A percentile compares a stretch with the other conserved stretches of the same genome.
Evolutionary conservation across 2,329 filamentous ascomycete species (phyloP).

Genomic region (Sclerotiophoma versabilis): DNA sequence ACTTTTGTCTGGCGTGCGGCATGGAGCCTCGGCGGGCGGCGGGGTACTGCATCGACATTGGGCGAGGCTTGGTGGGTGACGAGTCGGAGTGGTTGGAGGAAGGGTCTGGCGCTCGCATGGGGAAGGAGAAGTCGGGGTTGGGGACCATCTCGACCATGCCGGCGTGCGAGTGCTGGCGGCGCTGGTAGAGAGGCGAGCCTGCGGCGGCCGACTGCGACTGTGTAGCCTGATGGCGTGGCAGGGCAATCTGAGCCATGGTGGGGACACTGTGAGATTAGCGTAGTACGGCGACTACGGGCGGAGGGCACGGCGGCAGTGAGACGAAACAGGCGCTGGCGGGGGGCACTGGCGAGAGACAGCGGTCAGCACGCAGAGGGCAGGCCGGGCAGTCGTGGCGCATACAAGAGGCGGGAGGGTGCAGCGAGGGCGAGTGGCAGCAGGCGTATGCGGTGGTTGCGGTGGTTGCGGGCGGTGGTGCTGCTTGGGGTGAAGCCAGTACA

Average conservation of each 20-base stretch:
- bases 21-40: conserved; percentile 43
- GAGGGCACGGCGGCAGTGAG: conserved; percentile 42
- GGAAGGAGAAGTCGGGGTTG: conserved; percentile 59
- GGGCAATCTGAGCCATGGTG: conserved; percentile 48
- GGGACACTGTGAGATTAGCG: conserved; percentile 30
- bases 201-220: conserved; percentile 45
- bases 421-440: conserved; percentile 7
- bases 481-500: conserved; percentile 47
- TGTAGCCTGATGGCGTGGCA: conserved; percentile 51
- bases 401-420: conserved; percentile 7
- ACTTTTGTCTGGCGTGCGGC: conserved; percentile 49
- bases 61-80: conserved; percentile 44
- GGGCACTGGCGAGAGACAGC: conserved; percentile 34
- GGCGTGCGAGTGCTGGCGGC: conserved; percentile 40
- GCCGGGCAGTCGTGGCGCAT: not conserved
- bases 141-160: conserved; percentile 54
- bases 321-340: conserved; percentile 50
- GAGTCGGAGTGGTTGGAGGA: conserved; percentile 39
- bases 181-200: conserved; percentile 49
- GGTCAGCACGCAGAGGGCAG: conserved; percentile 43
- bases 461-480: conserved; percentile 17
- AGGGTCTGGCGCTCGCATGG: conserved; percentile 46
- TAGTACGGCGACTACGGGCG: conserved; percentile 31
- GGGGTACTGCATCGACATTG: conserved; percentile 50
- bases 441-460: conserved; percentile 10